Evolutionary conservation across 2,329 filamentous ascomycete genomes (phyloP).

Genomic region (Juglanconis oblonga): DNA sequence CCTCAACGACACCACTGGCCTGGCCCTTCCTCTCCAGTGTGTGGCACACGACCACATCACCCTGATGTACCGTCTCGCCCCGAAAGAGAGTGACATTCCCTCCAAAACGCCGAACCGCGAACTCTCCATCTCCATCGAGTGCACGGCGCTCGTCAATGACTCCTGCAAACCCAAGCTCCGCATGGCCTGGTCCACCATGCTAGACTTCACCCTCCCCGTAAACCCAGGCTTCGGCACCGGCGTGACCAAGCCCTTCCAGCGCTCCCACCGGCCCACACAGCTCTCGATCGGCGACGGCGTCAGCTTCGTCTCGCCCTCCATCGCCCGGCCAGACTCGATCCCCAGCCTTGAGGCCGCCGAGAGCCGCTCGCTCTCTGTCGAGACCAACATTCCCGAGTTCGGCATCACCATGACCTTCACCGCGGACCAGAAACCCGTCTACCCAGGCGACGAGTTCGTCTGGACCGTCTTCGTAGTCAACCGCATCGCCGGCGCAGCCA

Average conservation of each 20-base stretch:
- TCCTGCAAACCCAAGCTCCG: constrained; percentile 58
- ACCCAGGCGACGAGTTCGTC: constrained; percentile 63
- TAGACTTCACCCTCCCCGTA: constrained; percentile 67
- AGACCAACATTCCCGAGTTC: constrained; percentile 54
- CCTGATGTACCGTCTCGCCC: constrained; percentile 66
- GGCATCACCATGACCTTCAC: constrained; percentile 75
- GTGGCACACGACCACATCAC: constrained; percentile 73
- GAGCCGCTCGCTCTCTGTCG: constrained; percentile 32
- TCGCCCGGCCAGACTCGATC: constrained; percentile 57
- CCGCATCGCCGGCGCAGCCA: constrained; percentile 48
- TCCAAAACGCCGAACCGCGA: constrained; percentile 47
- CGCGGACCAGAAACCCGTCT: constrained; percentile 54
- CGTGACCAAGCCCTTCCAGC: constrained; percentile 55
- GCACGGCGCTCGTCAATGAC: constrained; percentile 52
- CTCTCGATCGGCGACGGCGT: constrained; percentile 58
- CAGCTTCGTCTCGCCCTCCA: constrained; percentile 56
- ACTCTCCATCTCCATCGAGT: constrained; percentile 59
- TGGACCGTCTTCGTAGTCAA: constrained; percentile 79
- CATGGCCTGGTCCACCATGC: constrained; percentile 65
- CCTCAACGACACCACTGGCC: constrained; percentile 49
- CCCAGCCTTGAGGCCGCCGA: constrained; percentile 56
- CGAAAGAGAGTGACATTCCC: constrained; percentile 43
- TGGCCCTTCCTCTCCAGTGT: constrained; percentile 57
- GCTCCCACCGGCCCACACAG: constrained; percentile 60
- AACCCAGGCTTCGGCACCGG: constrained; percentile 59